Evolutionary conservation across 2,329 filamentous ascomycete genomes (phyloP).

Genomic region (Teratosphaeria viscida): DNA sequence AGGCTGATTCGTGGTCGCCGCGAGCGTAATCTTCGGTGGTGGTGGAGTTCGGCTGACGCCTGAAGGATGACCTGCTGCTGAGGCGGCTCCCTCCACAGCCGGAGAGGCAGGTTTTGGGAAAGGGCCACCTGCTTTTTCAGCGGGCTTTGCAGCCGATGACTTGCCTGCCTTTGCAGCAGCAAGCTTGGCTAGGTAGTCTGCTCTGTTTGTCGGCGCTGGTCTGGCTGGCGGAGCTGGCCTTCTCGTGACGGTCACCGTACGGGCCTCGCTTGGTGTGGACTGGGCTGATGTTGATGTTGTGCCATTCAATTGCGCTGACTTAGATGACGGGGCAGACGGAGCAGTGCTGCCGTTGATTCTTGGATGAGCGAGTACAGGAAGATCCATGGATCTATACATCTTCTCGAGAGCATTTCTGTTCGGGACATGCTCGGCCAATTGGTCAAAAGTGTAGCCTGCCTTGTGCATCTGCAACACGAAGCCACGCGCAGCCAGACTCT

Average conservation of each 20-base stretch:
- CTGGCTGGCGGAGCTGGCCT: background rate
- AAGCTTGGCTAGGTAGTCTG: background rate
- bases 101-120: background rate
- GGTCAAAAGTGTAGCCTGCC: slow-evolving; percentile 61
- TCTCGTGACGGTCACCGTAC: background rate
- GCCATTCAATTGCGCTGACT: background rate
- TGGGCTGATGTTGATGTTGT: background rate
- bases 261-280: background rate
- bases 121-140: background rate
- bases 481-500: slow-evolving; percentile 2
- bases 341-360: background rate
- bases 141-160: background rate
- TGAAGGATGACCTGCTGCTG: background rate
- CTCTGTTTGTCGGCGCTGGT: background rate
- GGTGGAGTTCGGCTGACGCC: background rate
- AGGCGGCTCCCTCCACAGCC: background rate
- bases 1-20: background rate
- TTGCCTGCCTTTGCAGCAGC: slow-evolving; percentile 2
- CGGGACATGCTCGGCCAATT: slow-evolving; percentile 64
- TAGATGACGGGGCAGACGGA: background rate
- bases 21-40: background rate
- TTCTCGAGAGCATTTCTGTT: slow-evolving; percentile 50
- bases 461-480: slow-evolving; percentile 29
- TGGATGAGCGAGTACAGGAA: slow-evolving; percentile 1
- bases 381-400: slow-evolving; percentile 43